These are phyloP conservation scores for Phialemonium atrogriseum DNA, from an alignment of 2,329 filamentous ascomycete genomes.

Conservation along the genomic window DNA sequence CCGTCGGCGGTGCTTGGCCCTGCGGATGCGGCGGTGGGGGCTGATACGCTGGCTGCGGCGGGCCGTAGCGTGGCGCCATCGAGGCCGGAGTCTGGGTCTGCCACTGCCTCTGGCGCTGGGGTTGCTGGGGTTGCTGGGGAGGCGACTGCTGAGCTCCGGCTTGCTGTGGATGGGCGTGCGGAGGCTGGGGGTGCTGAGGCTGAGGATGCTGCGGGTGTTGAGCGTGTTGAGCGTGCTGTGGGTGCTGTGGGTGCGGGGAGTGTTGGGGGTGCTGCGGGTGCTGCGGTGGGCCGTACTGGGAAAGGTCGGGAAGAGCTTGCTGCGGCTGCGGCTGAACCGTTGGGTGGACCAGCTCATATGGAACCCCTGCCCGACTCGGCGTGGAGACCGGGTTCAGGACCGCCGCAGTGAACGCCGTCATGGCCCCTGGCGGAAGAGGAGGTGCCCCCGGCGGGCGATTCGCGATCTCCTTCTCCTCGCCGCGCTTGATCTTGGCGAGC, in stretches of 20 bases:
- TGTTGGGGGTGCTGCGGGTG: neutral
- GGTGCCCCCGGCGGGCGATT: slow-evolving; percentile 9
- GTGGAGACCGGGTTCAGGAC: slow-evolving; percentile 8
- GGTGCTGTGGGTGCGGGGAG: neutral
- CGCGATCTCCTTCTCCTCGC: slow-evolving; percentile 16
- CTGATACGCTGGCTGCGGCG: too few species aligned
- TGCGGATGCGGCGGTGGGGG: neutral
- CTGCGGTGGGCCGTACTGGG: neutral
- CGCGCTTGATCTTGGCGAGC: slow-evolving; percentile 19
- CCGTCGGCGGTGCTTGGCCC: too few species aligned
- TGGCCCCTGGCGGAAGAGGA: slow-evolving; percentile 1
- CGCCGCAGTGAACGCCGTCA: slow-evolving; percentile 3
- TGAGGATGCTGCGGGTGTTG: neutral
- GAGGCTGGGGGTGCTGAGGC: neutral
- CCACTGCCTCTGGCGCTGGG: too few species aligned
- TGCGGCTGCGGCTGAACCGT: neutral
- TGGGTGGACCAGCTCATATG: slow-evolving; percentile 1
- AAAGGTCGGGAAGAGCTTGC: neutral
- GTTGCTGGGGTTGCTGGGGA: slow-evolving; percentile 1
- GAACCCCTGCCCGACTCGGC: slow-evolving; percentile 4
- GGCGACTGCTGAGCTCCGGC: neutral
- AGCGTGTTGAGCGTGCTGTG: too few species aligned
- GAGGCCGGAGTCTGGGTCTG: too few species aligned
- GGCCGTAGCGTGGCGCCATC: too few species aligned
- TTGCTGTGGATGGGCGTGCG: neutral